Evolutionary conservation across 2,329 filamentous ascomycete species (phyloP), one percentile per base, ranked within the genome.

Genomic region (Tolypocladium sp.): DNA sequence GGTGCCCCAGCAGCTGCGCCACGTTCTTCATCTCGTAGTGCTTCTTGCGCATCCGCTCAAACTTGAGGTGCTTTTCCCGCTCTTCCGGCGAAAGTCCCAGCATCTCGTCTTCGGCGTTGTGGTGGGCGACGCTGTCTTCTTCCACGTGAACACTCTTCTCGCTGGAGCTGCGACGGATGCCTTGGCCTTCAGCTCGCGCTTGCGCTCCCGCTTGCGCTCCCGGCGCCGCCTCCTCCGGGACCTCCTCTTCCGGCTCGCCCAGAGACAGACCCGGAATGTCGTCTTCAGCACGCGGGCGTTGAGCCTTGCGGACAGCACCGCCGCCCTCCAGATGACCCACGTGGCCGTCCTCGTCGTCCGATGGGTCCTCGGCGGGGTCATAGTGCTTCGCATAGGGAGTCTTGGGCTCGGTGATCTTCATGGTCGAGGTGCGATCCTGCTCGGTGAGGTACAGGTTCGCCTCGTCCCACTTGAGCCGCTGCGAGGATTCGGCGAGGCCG

Each of bases 351-450:
- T 89, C 82, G 69, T 96, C 88, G 63, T 94, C 91, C 40, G 88
- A 89, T 57, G 91, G 91, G 63, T 97, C 93, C 69, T 97, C 91
- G 49, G 86, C 73, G 5, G 92, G 92, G 70, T 97, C 90, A 74
- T 97, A 97, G 69, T 92, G 91, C 70, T 88, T 89, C 41, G 91
- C 94, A 72, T 93, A 99, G 5, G 94, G 94, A 9, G 94, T 99
- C 82, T 99, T 99, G 62, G 94, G 94, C 78, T 99, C 94, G 65
- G 92, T 90, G 64, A 99, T 99, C 81, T 97, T 99, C 94, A 99
- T 99, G 60, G 92, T 97, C 62, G 89, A 88, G 61, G 87, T 91
- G 75, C 90, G 92, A 75, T 97, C 91, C 75, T 97, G 93, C 77
- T 99, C 94, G 9, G 94, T 94, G 57, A 99, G 83, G 76, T 97